Conservation (phyloP, 345 rosid genomes). For the Viola odorata region DNA sequence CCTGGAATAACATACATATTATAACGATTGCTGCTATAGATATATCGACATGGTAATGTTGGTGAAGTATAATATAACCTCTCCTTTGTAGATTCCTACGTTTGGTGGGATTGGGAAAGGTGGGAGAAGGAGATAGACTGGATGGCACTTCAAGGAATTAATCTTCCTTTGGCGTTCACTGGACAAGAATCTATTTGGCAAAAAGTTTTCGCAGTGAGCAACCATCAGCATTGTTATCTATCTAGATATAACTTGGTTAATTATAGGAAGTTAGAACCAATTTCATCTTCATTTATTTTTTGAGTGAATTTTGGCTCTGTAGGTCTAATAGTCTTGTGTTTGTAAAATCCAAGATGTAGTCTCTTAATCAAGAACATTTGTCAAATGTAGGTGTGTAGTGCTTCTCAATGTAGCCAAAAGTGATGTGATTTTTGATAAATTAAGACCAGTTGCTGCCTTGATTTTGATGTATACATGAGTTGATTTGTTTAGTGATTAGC, state of each 20-base stretch:
- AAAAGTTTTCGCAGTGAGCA: slow-evolving; percentile 74
- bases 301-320: no score
- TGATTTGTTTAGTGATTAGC: not conserved
- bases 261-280: not conserved
- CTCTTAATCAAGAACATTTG: not conserved
- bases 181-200: slow-evolving; percentile 96
- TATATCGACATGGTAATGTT: not conserved
- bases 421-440: not conserved
- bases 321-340: not conserved
- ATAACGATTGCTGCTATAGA: no score
- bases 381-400: no score
- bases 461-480: not conserved
- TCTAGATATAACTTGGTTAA: not conserved
- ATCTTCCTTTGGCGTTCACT: slow-evolving; percentile 89
- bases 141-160: slow-evolving; percentile 98
- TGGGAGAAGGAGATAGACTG: slow-evolving; percentile 98
- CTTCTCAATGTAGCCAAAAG: not conserved
- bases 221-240: not conserved
- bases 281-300: not conserved
- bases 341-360: not conserved
- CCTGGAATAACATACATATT: no score
- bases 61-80: slow-evolving; percentile 8
- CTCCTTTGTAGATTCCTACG: slow-evolving; percentile 64
- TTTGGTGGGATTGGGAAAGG: slow-evolving; percentile 93
- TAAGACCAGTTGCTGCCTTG: not conserved